Evolutionary conservation across 495 filamentous ascomycete genomes (phyloP).

Genomic region (Podospora bellae-mahoneyi): DNA sequence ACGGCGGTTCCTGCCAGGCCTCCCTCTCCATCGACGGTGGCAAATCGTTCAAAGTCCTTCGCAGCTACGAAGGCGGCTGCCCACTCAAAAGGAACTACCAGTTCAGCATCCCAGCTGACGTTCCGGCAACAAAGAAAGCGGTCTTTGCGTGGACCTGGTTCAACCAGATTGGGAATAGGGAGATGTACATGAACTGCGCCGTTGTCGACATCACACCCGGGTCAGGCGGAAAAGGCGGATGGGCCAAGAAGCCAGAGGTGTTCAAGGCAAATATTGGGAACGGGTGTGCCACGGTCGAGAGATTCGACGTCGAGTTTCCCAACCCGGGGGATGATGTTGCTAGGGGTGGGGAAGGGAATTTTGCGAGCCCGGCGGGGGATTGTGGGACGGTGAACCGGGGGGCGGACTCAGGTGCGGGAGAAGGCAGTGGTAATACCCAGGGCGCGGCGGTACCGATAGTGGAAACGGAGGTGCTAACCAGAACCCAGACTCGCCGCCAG

Average conservation of each 20-base stretch:
- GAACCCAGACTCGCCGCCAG: neutral
- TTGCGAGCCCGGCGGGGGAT: neutral
- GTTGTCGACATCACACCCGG: constrained; percentile 48
- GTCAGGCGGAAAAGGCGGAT: neutral
- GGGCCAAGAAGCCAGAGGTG: constrained; percentile 40
- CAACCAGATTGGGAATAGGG: constrained; percentile 77
- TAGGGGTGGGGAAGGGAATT: neutral
- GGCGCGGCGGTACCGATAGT: neutral
- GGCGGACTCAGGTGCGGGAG: too few species aligned
- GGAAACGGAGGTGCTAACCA: too few species aligned
- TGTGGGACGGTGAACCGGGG: neutral
- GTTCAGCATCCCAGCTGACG: constrained; percentile 55
- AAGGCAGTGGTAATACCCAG: too few species aligned
- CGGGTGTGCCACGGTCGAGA: constrained; percentile 44
- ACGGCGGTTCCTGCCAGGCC: constrained; percentile 63
- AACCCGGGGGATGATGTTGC: constrained; percentile 57
- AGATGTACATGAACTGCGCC: constrained; percentile 93
- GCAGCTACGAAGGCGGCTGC: constrained; percentile 43
- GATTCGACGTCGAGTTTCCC: constrained; percentile 54
- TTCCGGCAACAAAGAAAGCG: constrained; percentile 55
- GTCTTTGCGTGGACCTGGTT: constrained; percentile 85
- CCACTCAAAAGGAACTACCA: constrained; percentile 30
- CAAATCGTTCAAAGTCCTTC: constrained; percentile 45
- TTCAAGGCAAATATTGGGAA: constrained; percentile 48
- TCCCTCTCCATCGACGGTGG: constrained; percentile 60